Conservation (phyloP, 306 rosid genomes). For the Vicia sativa region DNA sequence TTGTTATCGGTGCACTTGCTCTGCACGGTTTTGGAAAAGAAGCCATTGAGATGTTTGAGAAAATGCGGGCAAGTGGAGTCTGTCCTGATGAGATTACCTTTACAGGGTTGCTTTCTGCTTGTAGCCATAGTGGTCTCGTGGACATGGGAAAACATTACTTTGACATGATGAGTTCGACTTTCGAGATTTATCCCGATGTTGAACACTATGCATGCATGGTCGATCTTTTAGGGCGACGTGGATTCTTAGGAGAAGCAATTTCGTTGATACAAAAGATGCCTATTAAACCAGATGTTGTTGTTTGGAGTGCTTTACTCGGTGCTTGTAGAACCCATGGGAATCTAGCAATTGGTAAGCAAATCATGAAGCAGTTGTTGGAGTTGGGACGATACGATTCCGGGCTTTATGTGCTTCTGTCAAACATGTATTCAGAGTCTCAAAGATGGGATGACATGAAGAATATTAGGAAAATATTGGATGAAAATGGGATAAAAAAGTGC, state of each 20-base stretch:
- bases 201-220: conserved; percentile 82
- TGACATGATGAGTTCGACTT: conserved; percentile 52
- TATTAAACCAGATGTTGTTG: conserved; percentile 66
- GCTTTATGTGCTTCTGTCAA: conserved; percentile 65
- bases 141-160: conserved; percentile 60
- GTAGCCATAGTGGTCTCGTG: conserved; percentile 69
- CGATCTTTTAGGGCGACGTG: conserved; percentile 73
- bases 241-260: conserved; percentile 63
- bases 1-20: conserved; percentile 64
- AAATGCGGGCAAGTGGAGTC: conserved; percentile 53
- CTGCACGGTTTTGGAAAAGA: conserved; percentile 68
- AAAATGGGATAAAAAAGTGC: conserved; percentile 54
- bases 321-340: conserved; percentile 71
- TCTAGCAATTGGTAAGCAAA: conserved; percentile 57
- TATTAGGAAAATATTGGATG: conserved; percentile 63
- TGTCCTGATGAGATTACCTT: conserved; percentile 74
- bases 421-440: conserved; percentile 69
- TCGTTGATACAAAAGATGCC: conserved; percentile 62
- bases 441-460: conserved; percentile 75
- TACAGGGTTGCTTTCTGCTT: conserved; percentile 76
- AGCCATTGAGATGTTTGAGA: conserved; percentile 56
- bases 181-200: conserved; percentile 53
- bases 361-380: conserved; percentile 71
- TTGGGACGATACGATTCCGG: conserved; percentile 60
- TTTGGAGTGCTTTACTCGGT: conserved; percentile 81